These are phyloP conservation scores for Marasmius sp. DNA, from an alignment of 1,284 basidiomycete genomes.

Conservation along the genomic window DNA sequence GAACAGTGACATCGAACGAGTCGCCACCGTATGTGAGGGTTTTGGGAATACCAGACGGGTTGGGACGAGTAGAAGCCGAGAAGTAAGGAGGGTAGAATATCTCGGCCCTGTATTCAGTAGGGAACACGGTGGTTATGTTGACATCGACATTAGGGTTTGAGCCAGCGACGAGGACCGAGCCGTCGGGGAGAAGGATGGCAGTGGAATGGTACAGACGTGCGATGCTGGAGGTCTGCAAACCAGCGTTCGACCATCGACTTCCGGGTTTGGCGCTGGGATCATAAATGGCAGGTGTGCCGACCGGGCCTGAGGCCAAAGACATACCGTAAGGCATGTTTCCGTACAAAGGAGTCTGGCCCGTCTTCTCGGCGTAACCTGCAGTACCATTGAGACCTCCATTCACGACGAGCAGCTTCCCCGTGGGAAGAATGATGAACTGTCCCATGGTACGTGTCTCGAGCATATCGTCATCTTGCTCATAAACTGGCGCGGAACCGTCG, in stretches of 20 bases:
- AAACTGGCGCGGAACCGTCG: slow-evolving; percentile 10
- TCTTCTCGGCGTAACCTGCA: slow-evolving; percentile 48
- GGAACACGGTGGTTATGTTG: slow-evolving; percentile 66
- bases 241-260: slow-evolving; percentile 71
- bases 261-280: slow-evolving; percentile 67
- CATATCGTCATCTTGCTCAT: slow-evolving; percentile 74
- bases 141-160: slow-evolving; percentile 94
- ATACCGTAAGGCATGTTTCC: slow-evolving; percentile 48
- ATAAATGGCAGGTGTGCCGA: slow-evolving; percentile 74
- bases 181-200: slow-evolving; percentile 88
- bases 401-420: slow-evolving; percentile 61
- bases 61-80: slow-evolving; percentile 71
- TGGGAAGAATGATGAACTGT: slow-evolving; percentile 70
- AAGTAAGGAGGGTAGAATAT: slow-evolving; percentile 88
- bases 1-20: slow-evolving; percentile 66
- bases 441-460: slow-evolving; percentile 77
- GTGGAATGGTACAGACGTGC: slow-evolving; percentile 87
- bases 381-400: slow-evolving; percentile 71
- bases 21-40: slow-evolving; percentile 85
- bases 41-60: slow-evolving; percentile 69
- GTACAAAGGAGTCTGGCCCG: slow-evolving; percentile 32
- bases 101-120: slow-evolving; percentile 86
- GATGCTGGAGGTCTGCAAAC: slow-evolving; percentile 60
- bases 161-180: slow-evolving; percentile 84
- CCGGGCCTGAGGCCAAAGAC: slow-evolving; percentile 67